Percentiles rank a stretch among this genome's conserved stretches.
Conservation (phyloP, 1,284 basidiomycete genomes). For the Trichosporon asahii region DNA sequence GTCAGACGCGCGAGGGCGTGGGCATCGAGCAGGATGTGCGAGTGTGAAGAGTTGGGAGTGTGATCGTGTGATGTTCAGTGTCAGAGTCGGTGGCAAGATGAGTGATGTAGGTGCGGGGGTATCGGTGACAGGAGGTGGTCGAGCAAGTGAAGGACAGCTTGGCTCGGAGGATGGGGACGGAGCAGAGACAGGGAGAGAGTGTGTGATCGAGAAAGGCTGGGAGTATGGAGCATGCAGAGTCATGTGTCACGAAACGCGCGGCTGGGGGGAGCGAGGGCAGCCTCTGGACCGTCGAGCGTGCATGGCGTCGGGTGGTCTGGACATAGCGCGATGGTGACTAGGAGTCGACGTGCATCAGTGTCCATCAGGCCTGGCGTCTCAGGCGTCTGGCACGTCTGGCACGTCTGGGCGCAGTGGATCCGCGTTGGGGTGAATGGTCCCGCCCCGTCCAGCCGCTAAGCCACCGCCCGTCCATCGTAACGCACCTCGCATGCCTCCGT, state of each 20-base stretch:
- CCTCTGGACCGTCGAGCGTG: background rate
- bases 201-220: background rate
- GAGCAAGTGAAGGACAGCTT: background rate
- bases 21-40: background rate
- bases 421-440: background rate
- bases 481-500: background rate
- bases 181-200: background rate
- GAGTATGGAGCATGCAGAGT: background rate
- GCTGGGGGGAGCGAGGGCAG: background rate
- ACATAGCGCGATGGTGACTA: background rate
- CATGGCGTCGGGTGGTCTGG: background rate
- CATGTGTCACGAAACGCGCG: background rate
- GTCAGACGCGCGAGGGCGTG: background rate
- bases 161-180: background rate
- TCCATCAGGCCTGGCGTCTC: background rate
- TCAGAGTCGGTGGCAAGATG: background rate
- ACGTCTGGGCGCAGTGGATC: background rate
- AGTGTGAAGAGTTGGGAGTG: background rate
- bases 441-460: background rate
- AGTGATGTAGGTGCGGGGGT: background rate
- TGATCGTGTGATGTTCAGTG: background rate
- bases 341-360: background rate
- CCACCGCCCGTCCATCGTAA: background rate
- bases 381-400: background rate
- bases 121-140: background rate